These are phyloP conservation scores for Wickerhamiella azyma DNA, from an alignment of 805 yeast species.

Conservation along the genomic window DNA sequence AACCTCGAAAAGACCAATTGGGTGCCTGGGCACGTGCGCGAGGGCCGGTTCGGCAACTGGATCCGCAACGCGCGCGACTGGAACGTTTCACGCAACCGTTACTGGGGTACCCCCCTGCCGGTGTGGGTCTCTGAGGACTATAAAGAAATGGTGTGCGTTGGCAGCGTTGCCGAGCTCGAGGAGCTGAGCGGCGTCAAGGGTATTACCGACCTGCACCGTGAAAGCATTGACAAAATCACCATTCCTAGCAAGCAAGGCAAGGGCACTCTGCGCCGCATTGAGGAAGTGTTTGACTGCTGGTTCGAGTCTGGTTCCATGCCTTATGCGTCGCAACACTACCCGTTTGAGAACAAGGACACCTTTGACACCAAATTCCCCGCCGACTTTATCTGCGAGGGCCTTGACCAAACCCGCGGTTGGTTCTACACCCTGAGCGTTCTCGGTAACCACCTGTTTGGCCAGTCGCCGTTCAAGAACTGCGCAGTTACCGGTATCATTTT, in stretches of 20 bases:
- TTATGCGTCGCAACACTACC: constrained; percentile 91
- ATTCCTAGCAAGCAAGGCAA: constrained; percentile 87
- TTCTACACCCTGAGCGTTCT: constrained; percentile 90
- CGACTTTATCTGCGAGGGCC: constrained; percentile 94
- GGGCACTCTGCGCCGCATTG: constrained; percentile 76
- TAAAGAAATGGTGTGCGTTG: constrained; percentile 85
- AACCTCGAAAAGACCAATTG: constrained; percentile 80
- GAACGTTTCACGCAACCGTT: constrained; percentile 96
- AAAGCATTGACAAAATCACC: constrained; percentile 76
- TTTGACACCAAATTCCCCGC: constrained; percentile 82
- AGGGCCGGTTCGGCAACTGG: constrained; percentile 96
- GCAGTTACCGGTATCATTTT: constrained; percentile 92
- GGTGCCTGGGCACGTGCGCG: constrained; percentile 87
- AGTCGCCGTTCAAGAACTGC: constrained; percentile 89
- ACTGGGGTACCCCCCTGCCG: constrained; percentile 99
- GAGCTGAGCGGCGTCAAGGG: constrained; percentile 68
- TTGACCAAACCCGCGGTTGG: constrained; percentile 99
- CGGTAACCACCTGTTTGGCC: constrained; percentile 86
- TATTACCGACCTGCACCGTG: constrained; percentile 89
- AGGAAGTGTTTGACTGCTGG: constrained; percentile 99
- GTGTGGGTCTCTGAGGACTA: constrained; percentile 92
- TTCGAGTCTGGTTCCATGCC: constrained; percentile 99
- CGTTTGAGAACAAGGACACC: constrained; percentile 69
- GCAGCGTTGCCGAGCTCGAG: constrained; percentile 77
- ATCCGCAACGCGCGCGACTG: constrained; percentile 97